Evolutionary conservation across 331 rosid genomes (phyloP), one percentile per base, ranked within the genome.

Genomic region (Quercus phellos): DNA sequence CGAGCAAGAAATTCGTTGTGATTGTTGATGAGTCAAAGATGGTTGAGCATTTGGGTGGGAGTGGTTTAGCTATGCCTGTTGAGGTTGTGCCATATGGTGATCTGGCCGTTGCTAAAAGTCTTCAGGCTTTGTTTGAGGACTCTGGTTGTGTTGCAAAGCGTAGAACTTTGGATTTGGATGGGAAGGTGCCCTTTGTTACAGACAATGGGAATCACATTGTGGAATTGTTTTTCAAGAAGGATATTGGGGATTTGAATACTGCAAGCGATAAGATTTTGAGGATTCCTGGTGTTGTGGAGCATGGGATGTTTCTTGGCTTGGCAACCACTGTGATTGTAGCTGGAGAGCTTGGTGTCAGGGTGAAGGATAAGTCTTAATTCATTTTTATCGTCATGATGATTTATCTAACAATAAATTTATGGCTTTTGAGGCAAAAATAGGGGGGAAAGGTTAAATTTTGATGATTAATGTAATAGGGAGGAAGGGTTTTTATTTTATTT

Each of bases 291-390:
- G 98, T 92, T 68, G 97, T 92, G 32, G 98, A 94, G 86, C 97
- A 94, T 81, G 98, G 98, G 2, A 94, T 94, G 97, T 94, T 94
- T 55, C 61, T 94, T 58, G 92, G 88, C 51, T 88, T 94, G 98
- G 97, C 98, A 0, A 92, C 98, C 2, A 91, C 97, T 27, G 88
- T 90, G 43, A 94, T 94, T 72, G 86, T 94, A 21, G 98, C 98
- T n/a, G 93, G 94, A 21, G 94, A 91, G 75, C 88, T 92, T 29
- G 98, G 98, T 2, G 55, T 92, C 13, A 87, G 84, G 5, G 91
- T 94, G 76, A 87, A 94, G 86, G 70, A 85, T 51, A 94, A 90
- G 80, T 82, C 54, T 55, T 83, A 14, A 68, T 68, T 76, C 76
- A 70, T 72, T n/a, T 71, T 67, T 71, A 29, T 76, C 58, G 43